These are phyloP conservation scores for Penicillium sp. DNA, from an alignment of 2,329 filamentous ascomycete genomes.

Conservation along the genomic window DNA sequence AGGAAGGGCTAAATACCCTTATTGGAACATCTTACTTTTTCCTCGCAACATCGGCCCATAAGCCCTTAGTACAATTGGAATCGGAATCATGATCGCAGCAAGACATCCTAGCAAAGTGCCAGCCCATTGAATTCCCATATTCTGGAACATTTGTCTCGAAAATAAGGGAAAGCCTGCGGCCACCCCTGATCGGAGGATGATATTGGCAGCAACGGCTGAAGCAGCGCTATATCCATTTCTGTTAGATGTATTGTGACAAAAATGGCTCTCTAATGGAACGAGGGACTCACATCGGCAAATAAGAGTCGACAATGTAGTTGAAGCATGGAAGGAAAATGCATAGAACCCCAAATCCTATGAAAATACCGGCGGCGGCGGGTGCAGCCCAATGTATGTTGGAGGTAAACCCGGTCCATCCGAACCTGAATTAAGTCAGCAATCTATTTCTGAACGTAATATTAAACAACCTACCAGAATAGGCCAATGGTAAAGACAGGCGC, in stretches of 20 bases:
- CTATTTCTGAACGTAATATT: background rate
- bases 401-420: constrained; percentile 33
- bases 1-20: background rate
- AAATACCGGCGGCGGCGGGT: constrained; percentile 23
- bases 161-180: constrained; percentile 38
- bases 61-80: constrained; percentile 28
- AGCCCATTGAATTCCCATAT: constrained; percentile 37
- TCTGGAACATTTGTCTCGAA: constrained; percentile 35
- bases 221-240: constrained; percentile 26
- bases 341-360: constrained; percentile 30
- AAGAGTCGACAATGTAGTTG: constrained; percentile 39
- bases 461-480: constrained; percentile 32
- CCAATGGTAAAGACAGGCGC: constrained; percentile 34
- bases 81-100: constrained; percentile 33
- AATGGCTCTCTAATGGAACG: background rate
- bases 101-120: constrained; percentile 36
- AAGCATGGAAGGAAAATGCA: constrained; percentile 34
- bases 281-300: constrained; percentile 36
- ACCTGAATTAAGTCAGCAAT: constrained; percentile 17
- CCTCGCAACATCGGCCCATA: constrained; percentile 28
- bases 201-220: constrained; percentile 37
- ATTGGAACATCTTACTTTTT: constrained; percentile 20
- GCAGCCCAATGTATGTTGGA: constrained; percentile 28
- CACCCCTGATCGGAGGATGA: constrained; percentile 33
- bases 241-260: background rate